Evolutionary conservation across 306 rosid species (phyloP).

Genomic region (Pterocarpus macrocarpus): DNA sequence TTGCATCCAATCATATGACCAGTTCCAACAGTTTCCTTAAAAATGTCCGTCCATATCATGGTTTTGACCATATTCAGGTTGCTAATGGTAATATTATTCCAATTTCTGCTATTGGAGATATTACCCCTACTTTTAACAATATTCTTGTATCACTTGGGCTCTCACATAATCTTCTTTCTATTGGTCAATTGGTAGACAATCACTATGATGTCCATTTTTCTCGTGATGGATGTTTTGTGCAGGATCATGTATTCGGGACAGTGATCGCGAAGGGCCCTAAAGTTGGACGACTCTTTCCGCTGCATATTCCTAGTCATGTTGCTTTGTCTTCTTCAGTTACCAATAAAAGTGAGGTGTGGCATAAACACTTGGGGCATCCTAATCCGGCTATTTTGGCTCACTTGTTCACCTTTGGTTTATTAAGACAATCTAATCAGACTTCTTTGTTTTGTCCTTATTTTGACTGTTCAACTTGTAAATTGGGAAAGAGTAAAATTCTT

Average conservation of each 20-base stretch:
- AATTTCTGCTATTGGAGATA: neutral
- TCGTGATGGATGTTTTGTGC: neutral
- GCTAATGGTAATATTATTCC: neutral
- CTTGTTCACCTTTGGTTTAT: neutral
- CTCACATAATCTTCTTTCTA: too few species aligned
- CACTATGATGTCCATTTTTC: neutral
- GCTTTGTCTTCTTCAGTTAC: neutral
- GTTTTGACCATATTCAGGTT: neutral
- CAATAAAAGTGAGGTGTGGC: neutral
- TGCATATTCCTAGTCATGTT: neutral
- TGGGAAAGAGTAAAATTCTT: conserved; percentile 17
- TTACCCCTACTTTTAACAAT: too few species aligned
- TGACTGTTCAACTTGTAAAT: conserved; percentile 7
- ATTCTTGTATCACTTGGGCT: too few species aligned
- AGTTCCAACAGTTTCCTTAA: too few species aligned
- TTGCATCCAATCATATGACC: too few species aligned
- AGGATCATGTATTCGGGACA: neutral
- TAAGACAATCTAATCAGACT: neutral
- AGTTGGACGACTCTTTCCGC: neutral
- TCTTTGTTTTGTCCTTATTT: neutral
- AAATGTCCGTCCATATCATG: neutral
- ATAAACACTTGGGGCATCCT: neutral
- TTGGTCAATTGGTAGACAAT: neutral
- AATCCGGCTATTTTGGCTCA: neutral
- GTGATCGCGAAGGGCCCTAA: conserved; percentile 13